A percentile compares a stretch with the other conserved stretches of the same genome.
Evolutionary conservation across 2,329 filamentous ascomycete genomes (phyloP).

Genomic region (Colletotrichum plurivorum): DNA sequence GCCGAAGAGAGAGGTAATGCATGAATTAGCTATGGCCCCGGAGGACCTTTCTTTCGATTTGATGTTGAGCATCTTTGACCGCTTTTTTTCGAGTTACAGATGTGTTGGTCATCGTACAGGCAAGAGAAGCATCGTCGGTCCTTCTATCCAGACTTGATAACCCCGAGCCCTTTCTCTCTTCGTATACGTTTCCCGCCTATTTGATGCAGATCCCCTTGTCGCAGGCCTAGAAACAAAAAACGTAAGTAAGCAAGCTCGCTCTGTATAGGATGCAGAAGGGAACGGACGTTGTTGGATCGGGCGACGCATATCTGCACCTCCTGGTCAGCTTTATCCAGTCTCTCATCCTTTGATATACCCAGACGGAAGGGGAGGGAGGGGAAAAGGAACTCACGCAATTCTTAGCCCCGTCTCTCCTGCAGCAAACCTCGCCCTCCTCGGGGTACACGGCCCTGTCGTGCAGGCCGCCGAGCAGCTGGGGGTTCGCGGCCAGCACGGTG

Average conservation of each 20-base stretch:
- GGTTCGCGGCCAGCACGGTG: neutral
- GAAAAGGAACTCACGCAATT: neutral
- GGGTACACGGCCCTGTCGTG: neutral
- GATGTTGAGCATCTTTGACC: no score
- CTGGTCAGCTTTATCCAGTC: neutral
- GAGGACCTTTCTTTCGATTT: no score
- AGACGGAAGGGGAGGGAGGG: neutral
- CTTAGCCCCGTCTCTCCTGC: neutral
- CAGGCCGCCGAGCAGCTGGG: neutral
- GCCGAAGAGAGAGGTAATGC: no score
- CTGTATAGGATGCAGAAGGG: neutral
- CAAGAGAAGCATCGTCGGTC: no score
- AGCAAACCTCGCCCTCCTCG: constrained; percentile 1
- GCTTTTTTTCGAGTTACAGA: no score
- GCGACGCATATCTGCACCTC: neutral
- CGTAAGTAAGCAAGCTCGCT: neutral
- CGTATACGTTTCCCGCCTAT: neutral
- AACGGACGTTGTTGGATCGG: neutral
- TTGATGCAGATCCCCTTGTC: neutral
- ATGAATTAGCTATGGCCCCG: no score
- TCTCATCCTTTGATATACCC: neutral
- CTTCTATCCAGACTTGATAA: no score
- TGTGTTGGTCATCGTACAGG: no score
- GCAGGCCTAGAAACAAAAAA: neutral
- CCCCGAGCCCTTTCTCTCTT: no score